Base-by-base conservation (phyloP, 345 rosid genomes). In the Nephelium lappaceum region DNA sequence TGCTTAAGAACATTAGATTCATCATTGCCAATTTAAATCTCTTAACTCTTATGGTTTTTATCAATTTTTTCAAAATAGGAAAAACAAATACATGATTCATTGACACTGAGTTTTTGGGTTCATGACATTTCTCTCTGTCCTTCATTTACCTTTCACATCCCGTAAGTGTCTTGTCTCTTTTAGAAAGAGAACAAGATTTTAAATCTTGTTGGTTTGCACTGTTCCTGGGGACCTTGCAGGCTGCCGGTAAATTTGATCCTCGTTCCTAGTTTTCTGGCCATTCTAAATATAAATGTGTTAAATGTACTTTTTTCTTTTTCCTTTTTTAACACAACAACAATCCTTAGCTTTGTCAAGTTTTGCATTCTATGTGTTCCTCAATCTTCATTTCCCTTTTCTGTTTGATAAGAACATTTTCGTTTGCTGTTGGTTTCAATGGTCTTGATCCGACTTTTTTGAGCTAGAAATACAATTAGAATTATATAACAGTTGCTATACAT, bases 171-270 rank as follows among this genome's bases (percentile, higher is more conserved):
- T 27, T n/a, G 64, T 18, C 14, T 36, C 43, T 19, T 10, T 71
- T 53, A 71, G 58, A 10, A 31, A 51, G 63, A 53, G 63, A 51
- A 27, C 63, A 71, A 18, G 63, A 71, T 55, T 71, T 53, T 27
- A 71, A 55, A 31, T 71, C 25, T 57, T 65, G 43, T 18, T 51
- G 16, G 25, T 36, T 36, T 72, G 14, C 2, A 31, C 1, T 2
- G 2, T n/a, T 68, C 71, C 25, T 16, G 27, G 42, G 25, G 8
- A 16, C 42, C 18, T 39, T 67, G 25, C 53, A 0, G 51, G 51
- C 71, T 67, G 14, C 53, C 8, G 41, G 27, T 41, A 9, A 39
- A 41, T 14, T 51, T 36, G 18, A 41, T 7, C 71, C 24, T 67
- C 27, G n/a, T 15, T 67, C 15, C 23, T 39, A 19, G 27, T 15